Percentiles rank a stretch among this genome's conserved stretches.
Evolutionary conservation across 2,329 filamentous ascomycete species (phyloP).

Genomic region (Waltergamsia citrina): DNA sequence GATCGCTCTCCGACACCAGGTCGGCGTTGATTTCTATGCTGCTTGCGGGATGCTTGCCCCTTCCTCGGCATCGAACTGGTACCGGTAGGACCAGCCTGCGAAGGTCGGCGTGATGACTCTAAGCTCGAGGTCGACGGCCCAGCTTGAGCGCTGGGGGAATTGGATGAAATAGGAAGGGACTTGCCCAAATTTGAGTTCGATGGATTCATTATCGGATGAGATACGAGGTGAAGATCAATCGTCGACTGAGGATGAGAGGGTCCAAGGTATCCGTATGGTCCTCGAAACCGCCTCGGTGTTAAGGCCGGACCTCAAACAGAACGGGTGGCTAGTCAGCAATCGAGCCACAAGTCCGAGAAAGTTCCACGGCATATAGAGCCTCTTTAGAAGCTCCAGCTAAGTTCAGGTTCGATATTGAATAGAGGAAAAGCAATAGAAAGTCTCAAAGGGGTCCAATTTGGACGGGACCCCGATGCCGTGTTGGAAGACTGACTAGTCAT

Average conservation of each 20-base stretch:
- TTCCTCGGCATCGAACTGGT: constrained; percentile 51
- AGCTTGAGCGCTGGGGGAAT: constrained; percentile 27
- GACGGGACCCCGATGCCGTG: constrained; percentile 17
- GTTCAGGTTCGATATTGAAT: too few species aligned
- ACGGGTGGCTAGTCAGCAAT: too few species aligned
- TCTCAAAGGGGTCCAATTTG: constrained; percentile 14
- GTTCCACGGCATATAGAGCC: too few species aligned
- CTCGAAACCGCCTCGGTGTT: too few species aligned
- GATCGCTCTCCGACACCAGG: constrained; percentile 38
- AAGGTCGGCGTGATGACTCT: constrained; percentile 39
- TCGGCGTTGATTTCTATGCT: constrained; percentile 74
- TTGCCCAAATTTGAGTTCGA: constrained; percentile 32
- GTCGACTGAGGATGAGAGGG: too few species aligned
- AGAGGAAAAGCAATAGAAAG: not conserved
- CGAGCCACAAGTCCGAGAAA: too few species aligned
- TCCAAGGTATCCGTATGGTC: too few species aligned
- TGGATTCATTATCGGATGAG: constrained; percentile 20
- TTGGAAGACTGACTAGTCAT: constrained; percentile 10
- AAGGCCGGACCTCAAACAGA: too few species aligned
- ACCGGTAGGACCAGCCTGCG: constrained; percentile 20
- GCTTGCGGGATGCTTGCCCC: constrained; percentile 65
- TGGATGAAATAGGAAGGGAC: constrained; percentile 35
- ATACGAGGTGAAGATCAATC: too few species aligned
- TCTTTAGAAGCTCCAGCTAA: too few species aligned
- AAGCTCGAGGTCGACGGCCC: constrained; percentile 34